Base-by-base conservation (phyloP, 768 basidiomycete genomes). In the Termitomyces sp. region DNA sequence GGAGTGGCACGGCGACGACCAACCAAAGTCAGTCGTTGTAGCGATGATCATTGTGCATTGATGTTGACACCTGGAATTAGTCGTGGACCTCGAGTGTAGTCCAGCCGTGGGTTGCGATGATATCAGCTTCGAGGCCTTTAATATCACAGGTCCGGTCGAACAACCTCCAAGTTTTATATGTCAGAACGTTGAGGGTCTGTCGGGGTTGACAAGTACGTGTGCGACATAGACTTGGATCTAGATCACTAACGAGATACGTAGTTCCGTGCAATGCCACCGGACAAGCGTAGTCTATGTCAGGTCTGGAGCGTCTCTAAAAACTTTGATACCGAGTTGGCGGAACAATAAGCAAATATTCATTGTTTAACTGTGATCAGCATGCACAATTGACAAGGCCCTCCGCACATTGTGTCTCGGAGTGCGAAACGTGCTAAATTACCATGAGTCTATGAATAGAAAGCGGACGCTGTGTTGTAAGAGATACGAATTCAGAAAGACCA, bases 71-170 rank as follows among this genome's bases (percentile, higher is more conserved):
- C 32, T 45, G 16, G 46, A 41, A 19, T 44, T 60, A 80, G 79
- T 81, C 42, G 72, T 81, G 25, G 75, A 79, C 57, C 68, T 84
- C 32, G 75, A 77, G 59, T 82, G 82, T 66, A 81, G 78, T 59
- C 58, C 76, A 0, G 76, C 73, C 0, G 79, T 67, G 30, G 75
- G 74, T n/a, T 82, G 81, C 58, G 67, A 71, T 12, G 66, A 75
- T 47, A 73, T 82, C 23, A 62, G 63, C 0, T 82, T 82, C 62
- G 43, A 64, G 5, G 65, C 72, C 43, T 78, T 79, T 49, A 63
- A 73, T 47, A 68, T 82, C 23, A 56, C 61, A 5, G 66, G 74
- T 10, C 76, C 79, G 0, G 59, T 53, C 8, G 74, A 74, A 5
- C 62, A 72, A 43, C 61, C 69, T 4, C 68, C 73, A 5, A 64